Evolutionary conservation across 345 rosid species (phyloP), one percentile per base, ranked within the genome.

Genomic region (Rubroshorea leprosula): DNA sequence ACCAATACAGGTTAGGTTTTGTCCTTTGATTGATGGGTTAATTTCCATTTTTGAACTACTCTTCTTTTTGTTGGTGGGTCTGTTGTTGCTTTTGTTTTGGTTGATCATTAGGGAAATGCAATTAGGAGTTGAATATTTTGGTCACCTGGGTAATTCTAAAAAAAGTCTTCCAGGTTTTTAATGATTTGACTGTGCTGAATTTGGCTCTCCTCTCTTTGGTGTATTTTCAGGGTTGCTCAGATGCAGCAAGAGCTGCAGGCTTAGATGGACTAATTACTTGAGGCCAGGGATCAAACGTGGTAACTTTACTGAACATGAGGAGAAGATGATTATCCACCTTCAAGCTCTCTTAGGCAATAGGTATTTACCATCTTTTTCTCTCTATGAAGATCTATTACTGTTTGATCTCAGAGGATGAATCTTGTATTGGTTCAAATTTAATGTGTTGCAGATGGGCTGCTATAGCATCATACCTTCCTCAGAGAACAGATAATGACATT

Each of bases 231-330:
- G 95, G 38, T 73, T 87, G 82, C 82, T 75, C 46, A 82, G 95
- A 70, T 87, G 95, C 80, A 84, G 95, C 59, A 84, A 87, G 57
- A 87, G 91, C 68, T 87, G 91, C 76, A 84, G 95, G 65, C 87
- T 87, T 60, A 78, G 95, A 70, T 87, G 95, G 95, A 84, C 91
- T 44, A 87, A 87, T 62, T 87, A 87, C 63, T 62, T 87, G 17
- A 77, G 91, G 75, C 95, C 95, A 39, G 91, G 95, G 23, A 82
- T 87, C 68, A 84, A 77, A 71, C 76, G 91, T 35, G 95, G 95
- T 6, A 82, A 77, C 62, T 84, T 87, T 60, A 82, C 91, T n/a
- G 85, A 84, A 44, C 74, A 82, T 25, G 95, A 87, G 46, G 91
- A 87, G 79, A 82, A 87, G 69, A 87, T 74, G 87, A 87, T 87